Conservation (phyloP, 805 yeast species). For the Yamadazyma phyllophila region DNA sequence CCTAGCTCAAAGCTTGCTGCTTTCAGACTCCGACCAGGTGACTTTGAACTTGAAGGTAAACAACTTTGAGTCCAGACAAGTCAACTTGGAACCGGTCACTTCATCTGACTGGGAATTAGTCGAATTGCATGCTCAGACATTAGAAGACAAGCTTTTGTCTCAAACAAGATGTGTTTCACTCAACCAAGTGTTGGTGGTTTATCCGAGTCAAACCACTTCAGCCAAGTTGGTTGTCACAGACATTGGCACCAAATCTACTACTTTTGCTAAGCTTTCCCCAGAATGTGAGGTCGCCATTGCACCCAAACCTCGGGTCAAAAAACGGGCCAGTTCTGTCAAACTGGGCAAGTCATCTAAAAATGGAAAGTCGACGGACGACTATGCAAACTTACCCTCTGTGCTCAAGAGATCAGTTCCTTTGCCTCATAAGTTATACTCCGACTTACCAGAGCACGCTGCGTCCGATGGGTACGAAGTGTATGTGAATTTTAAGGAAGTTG, state of each 20-base stretch:
- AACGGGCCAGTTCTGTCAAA: conserved; percentile 24
- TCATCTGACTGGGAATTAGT: conserved; percentile 88
- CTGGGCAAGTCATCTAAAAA: conserved; percentile 20
- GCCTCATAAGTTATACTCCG: conserved; percentile 45
- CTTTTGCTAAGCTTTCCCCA: conserved; percentile 55
- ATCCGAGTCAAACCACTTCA: conserved; percentile 57
- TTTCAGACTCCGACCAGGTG: conserved; percentile 41
- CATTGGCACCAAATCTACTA: conserved; percentile 41
- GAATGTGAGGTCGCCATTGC: conserved; percentile 74
- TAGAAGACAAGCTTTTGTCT: conserved; percentile 71
- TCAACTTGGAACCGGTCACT: conserved; percentile 75
- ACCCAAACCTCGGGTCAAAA: conserved; percentile 47
- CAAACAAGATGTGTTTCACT: conserved; percentile 76
- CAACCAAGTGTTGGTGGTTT: conserved; percentile 62
- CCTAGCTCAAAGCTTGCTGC: conserved; percentile 52
- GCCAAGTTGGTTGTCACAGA: conserved; percentile 56
- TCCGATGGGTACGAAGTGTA: conserved; percentile 41
- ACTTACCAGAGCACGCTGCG: conserved; percentile 17
- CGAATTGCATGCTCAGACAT: conserved; percentile 72
- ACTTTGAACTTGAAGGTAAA: conserved; percentile 48
- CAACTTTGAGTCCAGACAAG: conserved; percentile 52
- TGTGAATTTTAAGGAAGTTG: conserved; percentile 41
- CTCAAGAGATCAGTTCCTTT: conserved; percentile 54
- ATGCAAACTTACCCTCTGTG: conserved; percentile 30
- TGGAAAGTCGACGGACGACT: conserved; percentile 22